These are phyloP conservation scores for Vitis amurensis DNA, from an alignment of 164 flowering plant genomes.

Conservation along the genomic window DNA sequence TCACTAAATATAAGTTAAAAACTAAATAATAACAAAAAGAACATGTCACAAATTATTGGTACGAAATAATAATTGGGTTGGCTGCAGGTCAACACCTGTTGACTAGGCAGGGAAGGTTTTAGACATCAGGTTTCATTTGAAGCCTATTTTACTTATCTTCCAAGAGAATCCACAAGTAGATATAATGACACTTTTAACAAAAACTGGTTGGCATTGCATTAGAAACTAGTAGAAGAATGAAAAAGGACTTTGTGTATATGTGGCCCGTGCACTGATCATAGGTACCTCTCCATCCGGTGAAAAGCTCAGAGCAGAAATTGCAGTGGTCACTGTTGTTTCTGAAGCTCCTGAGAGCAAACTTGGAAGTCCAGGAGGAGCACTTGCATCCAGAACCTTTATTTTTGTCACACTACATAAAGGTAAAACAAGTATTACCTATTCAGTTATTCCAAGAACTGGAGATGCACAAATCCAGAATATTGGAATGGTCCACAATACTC, in stretches of 20 bases:
- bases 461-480: not conserved
- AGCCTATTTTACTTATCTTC: not conserved
- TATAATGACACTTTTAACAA: not conserved
- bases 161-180: not conserved
- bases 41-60: too few relatives aligned
- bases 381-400: constrained; percentile 91
- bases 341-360: constrained; percentile 67
- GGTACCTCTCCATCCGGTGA: constrained; percentile 98
- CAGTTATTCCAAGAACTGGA: constrained; percentile 1
- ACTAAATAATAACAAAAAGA: too few relatives aligned
- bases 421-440: constrained; percentile 8
- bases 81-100: too few relatives aligned
- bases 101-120: not conserved
- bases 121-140: not conserved
- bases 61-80: too few relatives aligned
- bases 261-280: not conserved
- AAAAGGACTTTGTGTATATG: not conserved
- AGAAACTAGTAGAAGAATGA: not conserved
- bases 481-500: not conserved
- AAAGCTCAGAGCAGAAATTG: constrained; percentile 84
- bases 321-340: constrained; percentile 47
- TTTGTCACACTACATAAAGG: constrained; percentile 52
- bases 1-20: too few relatives aligned
- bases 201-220: constrained; percentile 6
- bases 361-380: constrained; percentile 96